Evolutionary conservation across 2,329 filamentous ascomycete species (phyloP).

Genomic region (Colletotrichum euphorbiae): DNA sequence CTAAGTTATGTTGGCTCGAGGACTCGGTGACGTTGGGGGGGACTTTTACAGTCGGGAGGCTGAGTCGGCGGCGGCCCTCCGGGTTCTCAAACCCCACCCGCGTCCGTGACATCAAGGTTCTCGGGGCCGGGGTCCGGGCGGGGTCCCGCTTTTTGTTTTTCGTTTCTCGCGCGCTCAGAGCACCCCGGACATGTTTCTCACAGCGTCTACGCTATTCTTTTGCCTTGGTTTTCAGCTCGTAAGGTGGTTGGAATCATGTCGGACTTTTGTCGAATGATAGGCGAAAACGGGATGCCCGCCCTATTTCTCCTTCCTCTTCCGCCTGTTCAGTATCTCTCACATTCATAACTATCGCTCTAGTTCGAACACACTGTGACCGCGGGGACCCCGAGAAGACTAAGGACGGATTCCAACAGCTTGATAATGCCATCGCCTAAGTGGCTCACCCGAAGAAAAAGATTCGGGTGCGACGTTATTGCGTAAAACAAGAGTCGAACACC

Average conservation of each 20-base stretch:
- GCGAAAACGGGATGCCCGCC: not conserved
- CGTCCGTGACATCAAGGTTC: slow-evolving; percentile 28
- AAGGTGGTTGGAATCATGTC: not conserved
- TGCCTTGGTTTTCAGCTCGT: not conserved
- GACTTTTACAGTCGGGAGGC: slow-evolving; percentile 11
- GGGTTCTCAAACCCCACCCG: slow-evolving; percentile 34
- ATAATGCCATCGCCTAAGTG: slow-evolving; percentile 2
- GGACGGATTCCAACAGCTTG: not conserved
- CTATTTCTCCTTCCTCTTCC: not conserved
- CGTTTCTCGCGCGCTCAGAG: not conserved
- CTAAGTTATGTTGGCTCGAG: slow-evolving; percentile 31
- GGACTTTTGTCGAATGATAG: not conserved
- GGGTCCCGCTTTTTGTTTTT: slow-evolving; percentile 28
- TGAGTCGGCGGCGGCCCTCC: slow-evolving; percentile 32
- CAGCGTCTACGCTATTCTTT: not conserved
- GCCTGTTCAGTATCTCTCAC: not conserved
- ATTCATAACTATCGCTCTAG: not conserved
- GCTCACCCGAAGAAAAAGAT: not conserved
- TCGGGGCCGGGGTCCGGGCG: slow-evolving; percentile 25
- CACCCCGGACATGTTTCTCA: not conserved
- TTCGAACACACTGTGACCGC: not conserved
- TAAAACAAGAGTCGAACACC: slow-evolving; percentile 21
- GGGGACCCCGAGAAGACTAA: not conserved
- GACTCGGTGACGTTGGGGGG: slow-evolving; percentile 13
- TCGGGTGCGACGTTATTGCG: slow-evolving; percentile 11